Base-by-base conservation (phyloP, 2,329 filamentous ascomycete genomes). In the Acrocalymma vagum region DNA sequence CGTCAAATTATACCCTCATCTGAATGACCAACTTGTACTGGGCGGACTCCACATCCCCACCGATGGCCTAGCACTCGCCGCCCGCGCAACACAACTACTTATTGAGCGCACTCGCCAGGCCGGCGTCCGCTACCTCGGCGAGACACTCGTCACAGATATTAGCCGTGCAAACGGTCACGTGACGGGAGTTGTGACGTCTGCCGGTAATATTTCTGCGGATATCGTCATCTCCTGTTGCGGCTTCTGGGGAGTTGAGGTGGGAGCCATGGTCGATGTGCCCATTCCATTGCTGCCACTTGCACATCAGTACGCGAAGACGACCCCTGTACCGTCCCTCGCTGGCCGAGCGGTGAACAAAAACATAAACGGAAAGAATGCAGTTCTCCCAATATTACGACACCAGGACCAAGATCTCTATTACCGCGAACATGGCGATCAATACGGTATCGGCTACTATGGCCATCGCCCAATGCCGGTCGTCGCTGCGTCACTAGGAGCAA, bases 381-480 rank as follows among this genome's bases (percentile, higher is more conserved):
- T 51, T 1, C 65, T 83, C 0, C 83, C 83, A 0, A 86, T 86
- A 15, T 65, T 86, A 2, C 76, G 83, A 3, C 76, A 85, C 49
- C 83, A 86, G 51, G 83, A 86, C 46, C 75, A 81, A 38, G 81
- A 85, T 44, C 72, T 86, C 1, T 86, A 86, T 63, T 86, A 83
- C 53, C 78, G 83, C 7, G 82, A 85, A 57, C 83, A 85, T 48
- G 83, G 83, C 4, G 81, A 84, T 15, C 77, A 78, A 32, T 79
- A 77, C 42, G 83, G 83, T 7, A 85, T 86, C 46, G 83, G 83
- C 6, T 86, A 79, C 56, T 86, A 86, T 53, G 82, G 81, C 8
- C 83, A 86, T 61, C 74, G 75, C 1, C 82, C 83, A 0, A 81
- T 85, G 73, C 82, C 83, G 0, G 72, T 85, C 9, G 73, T 75